A percentile compares a stretch with the other conserved stretches of the same genome.
phyloP scores from a whole-genome alignment of 768 basidiomycete species.

The Pleurotus tuoliensis region DNA sequence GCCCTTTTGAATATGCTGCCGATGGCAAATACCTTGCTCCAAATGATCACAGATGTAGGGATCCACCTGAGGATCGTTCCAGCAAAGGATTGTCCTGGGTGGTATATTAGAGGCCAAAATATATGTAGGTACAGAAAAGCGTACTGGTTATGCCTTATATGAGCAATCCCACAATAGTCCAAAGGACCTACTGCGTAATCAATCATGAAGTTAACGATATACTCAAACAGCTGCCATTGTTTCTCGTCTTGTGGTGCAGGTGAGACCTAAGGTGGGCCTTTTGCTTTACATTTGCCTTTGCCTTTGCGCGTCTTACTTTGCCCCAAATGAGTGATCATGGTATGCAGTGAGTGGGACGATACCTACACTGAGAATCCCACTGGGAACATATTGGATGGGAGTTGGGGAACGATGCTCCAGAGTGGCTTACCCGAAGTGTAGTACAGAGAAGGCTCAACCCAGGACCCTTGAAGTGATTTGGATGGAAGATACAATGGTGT shows the following conservation, averaged over 20 bases:
- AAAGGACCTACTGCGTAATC: constrained; percentile 7
- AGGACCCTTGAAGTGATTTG: neutral
- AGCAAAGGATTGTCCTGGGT: neutral
- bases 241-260: neutral
- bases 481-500: neutral
- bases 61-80: neutral
- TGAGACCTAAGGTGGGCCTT: neutral
- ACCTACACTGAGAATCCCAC: neutral
- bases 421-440: neutral
- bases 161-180: constrained; percentile 10
- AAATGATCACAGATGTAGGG: neutral
- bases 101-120: neutral
- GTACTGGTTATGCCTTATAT: neutral
- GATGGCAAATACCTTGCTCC: neutral
- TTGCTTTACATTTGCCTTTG: neutral
- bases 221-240: neutral
- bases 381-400: constrained; percentile 5
- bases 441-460: neutral
- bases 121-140: neutral
- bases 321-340: neutral
- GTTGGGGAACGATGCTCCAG: neutral
- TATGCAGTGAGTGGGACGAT: neutral
- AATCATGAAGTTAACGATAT: constrained; percentile 5
- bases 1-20: neutral
- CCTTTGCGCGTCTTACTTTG: neutral